A percentile compares a stretch with the other conserved stretches of the same genome.
Conservation (phyloP, 1,139 yeast genomes). For the Yamadazyma atmosphaerica region DNA sequence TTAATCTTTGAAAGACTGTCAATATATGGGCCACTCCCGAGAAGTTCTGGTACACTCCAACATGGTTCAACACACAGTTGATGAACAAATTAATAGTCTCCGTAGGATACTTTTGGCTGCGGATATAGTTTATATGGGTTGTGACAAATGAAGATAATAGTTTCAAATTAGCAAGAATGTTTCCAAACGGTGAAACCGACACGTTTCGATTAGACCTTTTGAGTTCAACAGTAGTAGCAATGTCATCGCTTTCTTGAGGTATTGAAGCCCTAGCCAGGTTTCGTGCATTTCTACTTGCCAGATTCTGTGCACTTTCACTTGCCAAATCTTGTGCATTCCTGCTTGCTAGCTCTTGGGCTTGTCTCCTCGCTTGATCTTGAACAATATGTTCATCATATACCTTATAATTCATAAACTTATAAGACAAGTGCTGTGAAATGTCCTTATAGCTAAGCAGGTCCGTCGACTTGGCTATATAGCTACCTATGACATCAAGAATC, state of each 20-base stretch:
- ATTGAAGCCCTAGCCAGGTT: too few relatives aligned
- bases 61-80: slow-evolving; percentile 40
- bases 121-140: slow-evolving; percentile 27
- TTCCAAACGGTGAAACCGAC: slow-evolving; percentile 27
- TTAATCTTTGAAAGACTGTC: slow-evolving; percentile 19
- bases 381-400: slow-evolving; percentile 25
- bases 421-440: slow-evolving; percentile 30
- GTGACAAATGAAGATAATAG: slow-evolving; percentile 24
- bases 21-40: slow-evolving; percentile 31
- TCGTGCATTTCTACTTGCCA: too few relatives aligned
- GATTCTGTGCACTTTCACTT: too few relatives aligned
- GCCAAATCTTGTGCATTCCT: too few relatives aligned
- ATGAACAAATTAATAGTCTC: slow-evolving; percentile 31
- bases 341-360: slow-evolving; percentile 10
- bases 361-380: slow-evolving; percentile 8
- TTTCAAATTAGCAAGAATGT: slow-evolving; percentile 32
- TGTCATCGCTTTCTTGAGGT: too few relatives aligned
- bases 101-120: slow-evolving; percentile 15
- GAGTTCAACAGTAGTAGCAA: too few relatives aligned
- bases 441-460: slow-evolving; percentile 27
- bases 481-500: slow-evolving; percentile 34
- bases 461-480: slow-evolving; percentile 18
- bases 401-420: slow-evolving; percentile 27
- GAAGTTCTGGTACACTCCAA: slow-evolving; percentile 36
- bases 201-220: slow-evolving; percentile 25